Conservation (phyloP, 176 grass and related monocot species). For the Bromus sterilis region DNA sequence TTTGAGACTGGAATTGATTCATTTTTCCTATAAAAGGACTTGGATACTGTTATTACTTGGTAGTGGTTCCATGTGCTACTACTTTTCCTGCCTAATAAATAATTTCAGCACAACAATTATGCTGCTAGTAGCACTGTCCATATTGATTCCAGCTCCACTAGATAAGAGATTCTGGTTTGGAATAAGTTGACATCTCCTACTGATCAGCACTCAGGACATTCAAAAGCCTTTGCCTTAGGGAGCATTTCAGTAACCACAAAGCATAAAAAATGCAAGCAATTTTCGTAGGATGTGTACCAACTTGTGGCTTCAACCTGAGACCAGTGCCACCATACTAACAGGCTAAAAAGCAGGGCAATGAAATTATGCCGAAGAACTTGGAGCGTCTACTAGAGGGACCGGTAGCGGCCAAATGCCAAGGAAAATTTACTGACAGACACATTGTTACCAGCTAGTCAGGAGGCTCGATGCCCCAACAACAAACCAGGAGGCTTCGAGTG, state of each 20-base stretch:
- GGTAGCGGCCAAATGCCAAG: neutral
- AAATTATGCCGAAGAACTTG: neutral
- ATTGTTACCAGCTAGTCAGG: conserved; percentile 1
- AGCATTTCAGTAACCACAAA: neutral
- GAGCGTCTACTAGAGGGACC: conserved; percentile 7
- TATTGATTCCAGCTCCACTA: conserved; percentile 37
- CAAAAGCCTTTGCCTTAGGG: conserved; percentile 2
- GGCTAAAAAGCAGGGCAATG: neutral
- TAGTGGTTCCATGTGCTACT: neutral
- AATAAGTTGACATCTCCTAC: conserved; percentile 20
- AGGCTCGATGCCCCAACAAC: neutral
- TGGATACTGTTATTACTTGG: neutral
- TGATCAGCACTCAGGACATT: neutral
- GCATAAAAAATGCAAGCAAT: neutral
- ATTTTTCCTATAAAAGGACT: neutral
- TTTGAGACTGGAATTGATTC: neutral
- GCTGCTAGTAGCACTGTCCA: neutral
- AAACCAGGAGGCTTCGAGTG: neutral
- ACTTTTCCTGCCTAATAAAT: neutral
- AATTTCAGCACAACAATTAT: neutral
- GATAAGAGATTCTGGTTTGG: conserved; percentile 17
- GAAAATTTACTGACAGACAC: neutral
- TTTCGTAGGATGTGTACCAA: neutral
- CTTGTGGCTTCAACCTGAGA: neutral
- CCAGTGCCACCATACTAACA: neutral